These are phyloP conservation scores for Madurella mycetomatis DNA, from an alignment of 2,329 filamentous ascomycete species.

Conservation along the genomic window DNA sequence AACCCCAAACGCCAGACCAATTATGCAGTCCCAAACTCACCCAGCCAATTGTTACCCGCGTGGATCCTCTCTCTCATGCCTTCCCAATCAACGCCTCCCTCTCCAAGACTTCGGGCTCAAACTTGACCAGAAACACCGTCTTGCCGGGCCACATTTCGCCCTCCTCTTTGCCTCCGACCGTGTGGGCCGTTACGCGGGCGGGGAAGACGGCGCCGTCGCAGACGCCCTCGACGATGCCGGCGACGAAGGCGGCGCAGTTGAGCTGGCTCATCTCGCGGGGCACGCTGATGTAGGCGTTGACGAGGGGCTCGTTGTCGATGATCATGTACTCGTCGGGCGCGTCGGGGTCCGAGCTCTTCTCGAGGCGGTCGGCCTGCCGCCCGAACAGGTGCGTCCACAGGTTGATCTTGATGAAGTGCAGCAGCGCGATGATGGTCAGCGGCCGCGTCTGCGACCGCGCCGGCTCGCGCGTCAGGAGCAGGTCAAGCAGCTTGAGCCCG, in stretches of 20 bases:
- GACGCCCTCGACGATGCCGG: slow-evolving; percentile 90
- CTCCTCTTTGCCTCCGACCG: slow-evolving; percentile 54
- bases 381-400: slow-evolving; percentile 91
- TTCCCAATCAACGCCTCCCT: slow-evolving; percentile 70
- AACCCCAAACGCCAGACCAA: slow-evolving; percentile 17
- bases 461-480: slow-evolving; percentile 80
- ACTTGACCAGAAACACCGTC: slow-evolving; percentile 94
- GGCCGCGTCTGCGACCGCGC: slow-evolving; percentile 69
- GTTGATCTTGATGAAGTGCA: slow-evolving; percentile 91
- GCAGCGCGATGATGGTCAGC: slow-evolving; percentile 80
- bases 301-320: slow-evolving; percentile 93
- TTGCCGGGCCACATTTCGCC: slow-evolving; percentile 92
- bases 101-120: slow-evolving; percentile 86
- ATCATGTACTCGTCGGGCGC: slow-evolving; percentile 98
- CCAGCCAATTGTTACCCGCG: not conserved
- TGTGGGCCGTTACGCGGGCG: slow-evolving; percentile 86
- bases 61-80: slow-evolving; percentile 10
- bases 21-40: not conserved
- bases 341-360: slow-evolving; percentile 75
- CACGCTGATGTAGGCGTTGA: slow-evolving; percentile 89
- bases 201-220: slow-evolving; percentile 91
- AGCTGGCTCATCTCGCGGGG: slow-evolving; percentile 94
- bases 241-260: slow-evolving; percentile 93
- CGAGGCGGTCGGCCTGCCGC: slow-evolving; percentile 84
- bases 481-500: slow-evolving; percentile 89